phyloP scores from a whole-genome alignment of 2,329 filamentous ascomycete genomes.

The Stachybotrys chlorohalonatus region DNA sequence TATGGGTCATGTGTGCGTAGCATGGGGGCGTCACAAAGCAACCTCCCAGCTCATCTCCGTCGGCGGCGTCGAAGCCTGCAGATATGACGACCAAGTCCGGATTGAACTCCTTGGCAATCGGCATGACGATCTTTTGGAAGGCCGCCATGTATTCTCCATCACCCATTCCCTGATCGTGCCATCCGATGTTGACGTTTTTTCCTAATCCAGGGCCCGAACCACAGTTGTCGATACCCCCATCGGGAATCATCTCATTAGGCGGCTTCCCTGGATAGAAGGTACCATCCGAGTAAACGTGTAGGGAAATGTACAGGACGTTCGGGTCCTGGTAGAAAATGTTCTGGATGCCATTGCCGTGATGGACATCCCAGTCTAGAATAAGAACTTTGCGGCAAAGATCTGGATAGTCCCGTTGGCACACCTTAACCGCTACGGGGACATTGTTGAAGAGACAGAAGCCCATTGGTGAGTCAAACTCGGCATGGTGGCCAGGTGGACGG shows the following conservation, averaged over 20 bases:
- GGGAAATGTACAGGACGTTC: constrained; percentile 89
- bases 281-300: constrained; percentile 81
- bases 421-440: constrained; percentile 82
- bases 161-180: constrained; percentile 71
- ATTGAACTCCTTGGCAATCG: constrained; percentile 85
- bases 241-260: constrained; percentile 45
- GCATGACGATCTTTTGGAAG: constrained; percentile 94
- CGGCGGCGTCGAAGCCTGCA: constrained; percentile 91
- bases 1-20: constrained; percentile 98
- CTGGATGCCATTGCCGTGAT: constrained; percentile 85
- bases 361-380: constrained; percentile 85
- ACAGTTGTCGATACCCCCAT: constrained; percentile 52
- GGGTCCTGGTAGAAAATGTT: constrained; percentile 94
- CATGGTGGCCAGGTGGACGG: constrained; percentile 89
- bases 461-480: constrained; percentile 76
- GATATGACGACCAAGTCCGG: constrained; percentile 94
- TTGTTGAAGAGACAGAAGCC: constrained; percentile 99
- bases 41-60: constrained; percentile 83
- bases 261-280: constrained; percentile 72
- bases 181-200: constrained; percentile 58
- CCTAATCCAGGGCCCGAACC: constrained; percentile 46
- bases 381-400: constrained; percentile 78
- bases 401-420: constrained; percentile 75
- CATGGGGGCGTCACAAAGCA: constrained; percentile 87
- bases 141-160: constrained; percentile 96